phyloP scores from a whole-genome alignment of 2,329 filamentous ascomycete genomes.

The Beauveria asiatica region DNA sequence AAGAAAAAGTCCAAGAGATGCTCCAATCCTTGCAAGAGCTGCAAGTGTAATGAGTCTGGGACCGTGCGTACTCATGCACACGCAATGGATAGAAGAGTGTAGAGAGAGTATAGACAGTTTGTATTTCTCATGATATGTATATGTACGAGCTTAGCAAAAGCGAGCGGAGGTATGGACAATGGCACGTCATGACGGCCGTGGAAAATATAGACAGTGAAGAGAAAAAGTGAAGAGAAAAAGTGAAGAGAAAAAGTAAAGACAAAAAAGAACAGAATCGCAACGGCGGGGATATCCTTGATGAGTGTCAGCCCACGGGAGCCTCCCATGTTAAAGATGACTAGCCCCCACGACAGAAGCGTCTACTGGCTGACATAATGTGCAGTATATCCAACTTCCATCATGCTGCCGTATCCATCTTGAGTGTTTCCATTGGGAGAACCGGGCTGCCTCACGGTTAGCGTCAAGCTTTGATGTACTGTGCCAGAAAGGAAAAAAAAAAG shows the following conservation, averaged over 20 bases:
- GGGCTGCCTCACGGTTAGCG: slow-evolving; percentile 27
- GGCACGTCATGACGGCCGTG: slow-evolving; percentile 5
- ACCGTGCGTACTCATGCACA: neutral
- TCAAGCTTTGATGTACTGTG: neutral
- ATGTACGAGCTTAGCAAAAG: slow-evolving; percentile 4
- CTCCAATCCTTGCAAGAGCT: slow-evolving; percentile 11
- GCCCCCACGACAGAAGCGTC: neutral
- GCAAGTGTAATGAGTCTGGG: neutral
- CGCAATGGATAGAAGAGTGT: neutral
- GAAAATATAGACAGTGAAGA: slow-evolving; percentile 11
- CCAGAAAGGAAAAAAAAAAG: no score
- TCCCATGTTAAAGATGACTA: neutral
- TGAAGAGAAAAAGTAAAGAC: slow-evolving; percentile 4
- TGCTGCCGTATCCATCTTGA: slow-evolving; percentile 34
- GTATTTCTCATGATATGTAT: slow-evolving; percentile 4
- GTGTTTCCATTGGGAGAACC: slow-evolving; percentile 40
- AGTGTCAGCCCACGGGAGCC: neutral
- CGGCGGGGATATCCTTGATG: neutral
- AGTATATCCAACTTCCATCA: slow-evolving; percentile 46
- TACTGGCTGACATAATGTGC: slow-evolving; percentile 29
- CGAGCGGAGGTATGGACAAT: slow-evolving; percentile 6
- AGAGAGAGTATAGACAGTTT: slow-evolving; percentile 8
- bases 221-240: slow-evolving; percentile 4
- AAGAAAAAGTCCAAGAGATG: slow-evolving; percentile 14
- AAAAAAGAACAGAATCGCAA: neutral